Evolutionary conservation across 1,139 yeast genomes (phyloP), one percentile per base, ranked within the genome.

Genomic region (Hyphopichia wangnamkhiaoensis): DNA sequence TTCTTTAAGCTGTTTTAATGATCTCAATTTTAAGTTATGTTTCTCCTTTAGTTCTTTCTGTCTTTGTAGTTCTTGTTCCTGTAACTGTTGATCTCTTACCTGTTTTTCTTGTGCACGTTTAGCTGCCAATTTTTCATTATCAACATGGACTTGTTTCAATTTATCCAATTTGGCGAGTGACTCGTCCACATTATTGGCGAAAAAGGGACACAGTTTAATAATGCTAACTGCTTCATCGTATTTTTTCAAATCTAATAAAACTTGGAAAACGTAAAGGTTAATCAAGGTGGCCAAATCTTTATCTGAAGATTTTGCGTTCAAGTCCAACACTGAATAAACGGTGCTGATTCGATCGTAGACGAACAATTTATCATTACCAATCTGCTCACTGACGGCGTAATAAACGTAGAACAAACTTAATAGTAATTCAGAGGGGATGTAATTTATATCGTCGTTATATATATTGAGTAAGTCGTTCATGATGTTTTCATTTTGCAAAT

Each of bases 261-360:
- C 60, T 44, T 69, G 68, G 47, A 63, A 65, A 7, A 65, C 61
- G 38, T 61, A 63, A 43, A 70, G 56, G 32, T 70, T 68, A 9
- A 61, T 43, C 35, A 69, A 50, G 34, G 61, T 58, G 20, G 43
- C 48, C 28, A 53, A 40, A 38, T 54, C 58, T 28, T 45, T 52
- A 34, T 60, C 65, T 2, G 47, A 42, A 6, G 20, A 27, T 13
- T 35, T 31, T n/a, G 29, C 13, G 14, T 24, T 31, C 26, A 19
- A 35, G 26, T 43, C 43, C 20, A 39, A 18, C 26, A 27, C 9
- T 49, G 41, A 40, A 52, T 54, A 19, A 47, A 41, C 12, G 28
- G 16, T 27, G 31, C 40, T 39, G 43, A 47, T 37, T 40, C 47
- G 26, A 31, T 33, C 26, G 37, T 38, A 26, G 39, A 35, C 10